phyloP scores from a whole-genome alignment of 768 basidiomycete species.

The Suillus sp. region DNA sequence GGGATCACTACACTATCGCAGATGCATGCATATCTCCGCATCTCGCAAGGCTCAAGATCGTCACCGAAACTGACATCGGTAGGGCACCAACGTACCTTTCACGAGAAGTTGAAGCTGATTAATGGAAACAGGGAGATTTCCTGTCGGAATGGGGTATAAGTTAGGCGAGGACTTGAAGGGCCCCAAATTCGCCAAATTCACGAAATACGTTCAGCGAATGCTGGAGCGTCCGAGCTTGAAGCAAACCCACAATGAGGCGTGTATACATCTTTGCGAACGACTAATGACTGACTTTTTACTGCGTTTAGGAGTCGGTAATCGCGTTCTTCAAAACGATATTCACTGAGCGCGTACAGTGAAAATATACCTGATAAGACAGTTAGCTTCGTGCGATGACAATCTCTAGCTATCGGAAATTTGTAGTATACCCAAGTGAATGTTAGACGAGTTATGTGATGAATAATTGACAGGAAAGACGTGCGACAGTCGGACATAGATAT shows the following conservation, averaged over 20 bases:
- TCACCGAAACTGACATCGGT: slow-evolving; percentile 44
- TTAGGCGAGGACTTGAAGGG: slow-evolving; percentile 42
- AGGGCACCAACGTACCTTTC: not conserved
- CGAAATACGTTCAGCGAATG: slow-evolving; percentile 49
- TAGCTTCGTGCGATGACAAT: not conserved
- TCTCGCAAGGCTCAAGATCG: slow-evolving; percentile 47
- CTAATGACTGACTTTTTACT: not conserved
- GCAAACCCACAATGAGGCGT: not conserved
- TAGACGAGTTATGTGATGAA: not conserved
- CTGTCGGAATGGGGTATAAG: slow-evolving; percentile 48
- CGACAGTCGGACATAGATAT: not conserved
- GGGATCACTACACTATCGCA: slow-evolving; percentile 55
- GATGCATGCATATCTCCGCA: slow-evolving; percentile 61
- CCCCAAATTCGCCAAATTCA: slow-evolving; percentile 48
- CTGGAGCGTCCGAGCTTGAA: slow-evolving; percentile 26
- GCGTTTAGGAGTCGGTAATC: not conserved
- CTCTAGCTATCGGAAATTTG: not conserved
- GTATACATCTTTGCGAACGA: not conserved
- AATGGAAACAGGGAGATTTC: slow-evolving; percentile 49
- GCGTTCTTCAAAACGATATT: not conserved
- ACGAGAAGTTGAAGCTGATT: not conserved
- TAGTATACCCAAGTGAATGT: not conserved
- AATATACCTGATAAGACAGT: not conserved
- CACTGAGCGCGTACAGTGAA: not conserved
- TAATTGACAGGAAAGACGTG: not conserved